Base-by-base conservation (phyloP, 108 stramenopile species). In the Ochromonas danica region DNA sequence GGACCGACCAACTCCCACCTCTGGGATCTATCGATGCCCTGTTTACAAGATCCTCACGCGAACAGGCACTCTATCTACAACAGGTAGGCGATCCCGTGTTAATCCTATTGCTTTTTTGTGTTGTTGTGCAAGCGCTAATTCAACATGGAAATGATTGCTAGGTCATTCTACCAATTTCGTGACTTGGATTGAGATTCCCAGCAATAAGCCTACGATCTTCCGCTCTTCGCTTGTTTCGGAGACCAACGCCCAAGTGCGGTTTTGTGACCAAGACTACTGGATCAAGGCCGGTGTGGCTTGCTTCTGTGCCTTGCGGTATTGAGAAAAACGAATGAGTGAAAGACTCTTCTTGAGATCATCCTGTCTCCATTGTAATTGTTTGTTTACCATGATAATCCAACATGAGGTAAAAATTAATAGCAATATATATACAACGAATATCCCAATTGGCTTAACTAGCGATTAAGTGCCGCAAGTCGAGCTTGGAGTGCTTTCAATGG, bases 221-320 rank as follows among this genome's bases (percentile, higher is more conserved):
- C 84, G 89, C 28, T 67, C 84, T n/a, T 65, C 81, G 62, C 82
- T 89, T 10, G 84, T 87, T 17, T 85, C 86, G 25, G 90, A 90
- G 80, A 88, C 85, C 33, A 86, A 86, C 71, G 85, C 84, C 17
- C 87, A 87, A 84, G 63, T 87, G 0, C 61, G 84, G 42, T 85
- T 85, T 71, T 88, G 87, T 51, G 87, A 88, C 42, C 86, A 88
- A 27, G 82, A 82, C 40, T 85, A 86, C 60, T 89, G 88, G 85
- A 89, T 90, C 62, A 89, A 89, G 75, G 90, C 88, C 10, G 90
- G 90, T 10, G 89, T 89, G 2, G 90, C 90, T 33, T 78, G 79
- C 14, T 90, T 90, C 78, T 88, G 87, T 61, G 83, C 88, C 36
- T 84, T 90, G 45, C 80, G 84, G 71, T 90, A 87, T 57, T 90